phyloP scores from a whole-genome alignment of 2,329 filamentous ascomycete species.

The Myriosclerotinia scirpicola region DNA sequence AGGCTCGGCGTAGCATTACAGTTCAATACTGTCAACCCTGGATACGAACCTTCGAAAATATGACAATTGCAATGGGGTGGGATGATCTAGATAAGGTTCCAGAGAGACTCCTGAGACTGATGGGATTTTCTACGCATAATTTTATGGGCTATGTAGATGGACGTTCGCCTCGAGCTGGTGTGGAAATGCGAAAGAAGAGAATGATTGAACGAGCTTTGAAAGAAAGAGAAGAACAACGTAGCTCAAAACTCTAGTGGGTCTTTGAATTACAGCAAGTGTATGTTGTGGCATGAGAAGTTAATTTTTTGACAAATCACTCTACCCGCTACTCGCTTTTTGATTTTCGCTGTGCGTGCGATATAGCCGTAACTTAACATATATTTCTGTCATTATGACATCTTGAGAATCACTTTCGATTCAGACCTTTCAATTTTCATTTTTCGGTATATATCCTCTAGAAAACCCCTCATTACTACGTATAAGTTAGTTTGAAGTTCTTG shows the following conservation, averaged over 20 bases:
- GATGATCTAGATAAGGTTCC: constrained; percentile 37
- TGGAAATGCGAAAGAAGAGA: constrained; percentile 39
- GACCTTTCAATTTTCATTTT: too few species aligned
- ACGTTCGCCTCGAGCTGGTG: constrained; percentile 33
- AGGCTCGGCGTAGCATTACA: constrained; percentile 34
- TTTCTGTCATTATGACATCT: background rate
- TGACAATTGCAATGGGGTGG: constrained; percentile 42
- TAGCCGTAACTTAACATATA: background rate
- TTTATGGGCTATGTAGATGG: constrained; percentile 40
- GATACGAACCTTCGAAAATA: constrained; percentile 44
- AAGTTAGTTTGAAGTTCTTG: too few species aligned
- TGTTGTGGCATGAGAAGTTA: background rate
- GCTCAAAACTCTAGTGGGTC: constrained; percentile 8
- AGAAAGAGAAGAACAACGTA: constrained; percentile 17
- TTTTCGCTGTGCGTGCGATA: background rate
- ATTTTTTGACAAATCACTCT: background rate
- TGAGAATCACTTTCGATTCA: background rate
- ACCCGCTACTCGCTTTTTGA: background rate
- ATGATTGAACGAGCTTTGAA: constrained; percentile 36
- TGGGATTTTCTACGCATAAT: constrained; percentile 37
- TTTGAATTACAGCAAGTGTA: background rate
- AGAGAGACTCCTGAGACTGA: constrained; percentile 33
- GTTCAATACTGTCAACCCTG: constrained; percentile 42
- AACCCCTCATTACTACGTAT: background rate
- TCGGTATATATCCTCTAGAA: too few species aligned